phyloP scores from a whole-genome alignment of 805 yeast genomes.

The Nakazawaea laoshanensis region DNA sequence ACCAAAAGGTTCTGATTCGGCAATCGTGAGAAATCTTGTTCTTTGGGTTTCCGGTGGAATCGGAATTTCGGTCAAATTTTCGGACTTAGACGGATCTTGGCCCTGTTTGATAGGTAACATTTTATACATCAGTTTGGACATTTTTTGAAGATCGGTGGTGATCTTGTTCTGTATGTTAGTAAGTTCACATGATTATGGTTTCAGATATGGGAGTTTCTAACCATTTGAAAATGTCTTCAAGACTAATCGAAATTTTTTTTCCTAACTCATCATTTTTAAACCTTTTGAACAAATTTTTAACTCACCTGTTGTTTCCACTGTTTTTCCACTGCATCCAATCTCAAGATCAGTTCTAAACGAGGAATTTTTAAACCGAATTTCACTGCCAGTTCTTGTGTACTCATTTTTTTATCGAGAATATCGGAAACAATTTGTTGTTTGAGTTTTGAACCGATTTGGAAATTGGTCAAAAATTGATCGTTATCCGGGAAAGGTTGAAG shows the following conservation, averaged over 20 bases:
- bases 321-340: slow-evolving; percentile 57
- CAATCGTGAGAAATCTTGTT: slow-evolving; percentile 79
- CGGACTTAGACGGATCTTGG: slow-evolving; percentile 44
- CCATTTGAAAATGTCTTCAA: slow-evolving; percentile 58
- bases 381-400: slow-evolving; percentile 69
- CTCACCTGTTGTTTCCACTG: slow-evolving; percentile 55
- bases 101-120: slow-evolving; percentile 75
- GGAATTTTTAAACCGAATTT: slow-evolving; percentile 75
- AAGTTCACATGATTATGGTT: neutral
- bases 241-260: slow-evolving; percentile 60
- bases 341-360: slow-evolving; percentile 82
- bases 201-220: slow-evolving; percentile 29
- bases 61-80: slow-evolving; percentile 90
- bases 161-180: slow-evolving; percentile 32
- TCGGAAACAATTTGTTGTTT: slow-evolving; percentile 54
- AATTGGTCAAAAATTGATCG: slow-evolving; percentile 58
- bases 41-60: slow-evolving; percentile 74
- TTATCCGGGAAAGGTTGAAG: slow-evolving; percentile 82
- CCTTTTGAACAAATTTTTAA: slow-evolving; percentile 14
- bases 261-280: slow-evolving; percentile 35
- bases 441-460: slow-evolving; percentile 47
- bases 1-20: slow-evolving; percentile 93
- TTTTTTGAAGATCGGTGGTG: slow-evolving; percentile 45
- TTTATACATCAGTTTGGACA: slow-evolving; percentile 56
- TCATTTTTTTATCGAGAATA: slow-evolving; percentile 38